phyloP scores from a whole-genome alignment of 768 basidiomycete genomes.

The Tylopilus balloui region DNA sequence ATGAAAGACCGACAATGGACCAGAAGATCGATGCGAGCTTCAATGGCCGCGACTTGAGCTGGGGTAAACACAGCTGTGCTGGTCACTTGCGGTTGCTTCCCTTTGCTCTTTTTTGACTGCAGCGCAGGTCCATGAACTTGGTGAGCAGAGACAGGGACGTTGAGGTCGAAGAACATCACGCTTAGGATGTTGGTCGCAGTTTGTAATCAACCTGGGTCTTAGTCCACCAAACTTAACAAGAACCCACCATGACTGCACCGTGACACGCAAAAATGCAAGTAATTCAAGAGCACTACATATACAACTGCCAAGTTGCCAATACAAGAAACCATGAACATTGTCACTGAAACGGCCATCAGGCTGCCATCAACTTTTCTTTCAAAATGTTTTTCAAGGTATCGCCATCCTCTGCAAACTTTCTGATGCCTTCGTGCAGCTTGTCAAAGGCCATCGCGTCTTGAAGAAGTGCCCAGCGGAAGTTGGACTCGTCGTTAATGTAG shows the following conservation, averaged over 20 bases:
- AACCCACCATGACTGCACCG: too few species aligned
- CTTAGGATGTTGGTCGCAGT: background rate
- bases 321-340: background rate
- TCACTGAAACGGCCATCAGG: background rate
- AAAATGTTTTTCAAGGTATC: conserved; percentile 78
- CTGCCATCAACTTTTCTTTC: conserved; percentile 22
- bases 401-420: conserved; percentile 94
- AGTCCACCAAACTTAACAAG: too few species aligned
- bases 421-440: conserved; percentile 60
- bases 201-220: background rate
- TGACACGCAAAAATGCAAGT: too few species aligned
- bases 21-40: conserved; percentile 63
- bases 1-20: conserved; percentile 56
- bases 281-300: background rate
- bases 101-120: conserved; percentile 29
- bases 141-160: conserved; percentile 45
- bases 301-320: background rate
- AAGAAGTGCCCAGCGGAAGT: conserved; percentile 89
- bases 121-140: conserved; percentile 8
- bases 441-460: conserved; percentile 82
- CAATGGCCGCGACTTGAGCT: conserved; percentile 54
- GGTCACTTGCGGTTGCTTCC: conserved; percentile 34
- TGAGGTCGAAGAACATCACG: conserved; percentile 65
- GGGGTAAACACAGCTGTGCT: conserved; percentile 41
- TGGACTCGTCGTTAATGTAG: conserved; percentile 84